These are phyloP conservation scores for Collybia sordida DNA, from an alignment of 768 basidiomycete species.

Conservation along the genomic window DNA sequence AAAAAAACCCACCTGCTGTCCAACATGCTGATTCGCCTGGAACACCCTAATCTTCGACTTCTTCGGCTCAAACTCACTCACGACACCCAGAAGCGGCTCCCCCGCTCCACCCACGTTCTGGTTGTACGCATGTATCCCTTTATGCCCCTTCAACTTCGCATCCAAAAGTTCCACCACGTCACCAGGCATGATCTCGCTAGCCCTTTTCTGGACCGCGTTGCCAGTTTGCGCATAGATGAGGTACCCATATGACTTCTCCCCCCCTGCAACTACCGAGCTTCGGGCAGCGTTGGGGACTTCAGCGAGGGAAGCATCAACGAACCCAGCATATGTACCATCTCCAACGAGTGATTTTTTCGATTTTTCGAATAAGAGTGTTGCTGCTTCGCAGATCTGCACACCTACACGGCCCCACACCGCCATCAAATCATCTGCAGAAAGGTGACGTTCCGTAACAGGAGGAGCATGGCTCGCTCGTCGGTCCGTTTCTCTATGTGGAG, in stretches of 20 bases:
- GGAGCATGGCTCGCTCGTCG: slow-evolving; percentile 2
- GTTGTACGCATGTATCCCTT: slow-evolving; percentile 74
- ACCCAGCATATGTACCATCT: slow-evolving; percentile 82
- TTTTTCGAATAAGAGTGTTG: slow-evolving; percentile 65
- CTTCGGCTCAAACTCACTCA: slow-evolving; percentile 82
- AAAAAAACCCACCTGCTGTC: slow-evolving; percentile 63
- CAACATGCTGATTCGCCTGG: slow-evolving; percentile 86
- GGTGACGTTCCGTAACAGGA: slow-evolving; percentile 11
- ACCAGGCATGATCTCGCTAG: slow-evolving; percentile 83
- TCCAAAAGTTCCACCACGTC: slow-evolving; percentile 78
- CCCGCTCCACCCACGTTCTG: slow-evolving; percentile 49
- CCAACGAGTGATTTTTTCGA: slow-evolving; percentile 79
- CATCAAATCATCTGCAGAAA: slow-evolving; percentile 64
- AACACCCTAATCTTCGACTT: slow-evolving; percentile 84
- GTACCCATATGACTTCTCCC: slow-evolving; percentile 70
- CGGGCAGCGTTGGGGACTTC: slow-evolving; percentile 64
- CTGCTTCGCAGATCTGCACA: slow-evolving; percentile 68
- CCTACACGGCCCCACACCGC: slow-evolving; percentile 74
- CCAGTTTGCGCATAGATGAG: slow-evolving; percentile 75
- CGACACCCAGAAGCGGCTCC: slow-evolving; percentile 68
- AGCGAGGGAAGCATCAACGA: slow-evolving; percentile 64
- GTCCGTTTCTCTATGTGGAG: neutral
- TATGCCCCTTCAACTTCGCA: slow-evolving; percentile 75
- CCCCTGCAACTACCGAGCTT: slow-evolving; percentile 26
- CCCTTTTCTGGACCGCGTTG: slow-evolving; percentile 62